Evolutionary conservation across 495 filamentous ascomycete species (phyloP).

Genomic region (Tetracladium setigerum): DNA sequence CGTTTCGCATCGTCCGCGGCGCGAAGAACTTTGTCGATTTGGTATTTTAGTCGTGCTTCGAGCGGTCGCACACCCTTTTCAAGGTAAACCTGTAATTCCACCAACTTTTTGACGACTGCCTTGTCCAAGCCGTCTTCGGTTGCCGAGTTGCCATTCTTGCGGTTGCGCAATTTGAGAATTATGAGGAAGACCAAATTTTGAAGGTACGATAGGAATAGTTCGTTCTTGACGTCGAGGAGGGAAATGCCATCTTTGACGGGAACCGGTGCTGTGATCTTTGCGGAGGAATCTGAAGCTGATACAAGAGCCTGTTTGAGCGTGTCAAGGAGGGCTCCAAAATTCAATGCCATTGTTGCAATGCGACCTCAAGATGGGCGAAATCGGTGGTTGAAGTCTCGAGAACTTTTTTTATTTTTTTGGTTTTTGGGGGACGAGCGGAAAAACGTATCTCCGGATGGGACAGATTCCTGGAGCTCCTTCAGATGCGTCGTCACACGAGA

Average conservation of each 20-base stretch:
- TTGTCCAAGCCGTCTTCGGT: slow-evolving; percentile 36
- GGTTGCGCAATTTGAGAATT: slow-evolving; percentile 67
- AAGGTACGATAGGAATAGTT: slow-evolving; percentile 88
- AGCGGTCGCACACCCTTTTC: slow-evolving; percentile 86
- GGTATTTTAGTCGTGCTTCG: slow-evolving; percentile 79
- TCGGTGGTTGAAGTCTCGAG: background rate
- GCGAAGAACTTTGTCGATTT: slow-evolving; percentile 83
- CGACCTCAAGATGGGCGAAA: background rate
- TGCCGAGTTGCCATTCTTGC: slow-evolving; percentile 23
- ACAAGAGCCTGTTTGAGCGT: slow-evolving; percentile 55
- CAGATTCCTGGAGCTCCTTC: background rate
- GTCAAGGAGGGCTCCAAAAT: slow-evolving; percentile 51
- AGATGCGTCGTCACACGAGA: too few relatives aligned
- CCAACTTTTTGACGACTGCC: slow-evolving; percentile 70
- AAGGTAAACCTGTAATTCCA: slow-evolving; percentile 78
- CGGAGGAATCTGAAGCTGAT: slow-evolving; percentile 47
- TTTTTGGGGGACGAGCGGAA: background rate
- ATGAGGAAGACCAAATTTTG: slow-evolving; percentile 91
- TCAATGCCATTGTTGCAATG: slow-evolving; percentile 34
- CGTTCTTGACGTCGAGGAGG: slow-evolving; percentile 89
- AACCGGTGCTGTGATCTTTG: slow-evolving; percentile 33
- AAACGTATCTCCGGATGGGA: too few relatives aligned
- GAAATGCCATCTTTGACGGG: slow-evolving; percentile 83
- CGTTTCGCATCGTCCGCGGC: slow-evolving; percentile 70
- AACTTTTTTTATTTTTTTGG: background rate